Evolutionary conservation across 129 eudicot species (phyloP), one percentile per base, ranked within the genome.

Genomic region (Artemisia annua): DNA sequence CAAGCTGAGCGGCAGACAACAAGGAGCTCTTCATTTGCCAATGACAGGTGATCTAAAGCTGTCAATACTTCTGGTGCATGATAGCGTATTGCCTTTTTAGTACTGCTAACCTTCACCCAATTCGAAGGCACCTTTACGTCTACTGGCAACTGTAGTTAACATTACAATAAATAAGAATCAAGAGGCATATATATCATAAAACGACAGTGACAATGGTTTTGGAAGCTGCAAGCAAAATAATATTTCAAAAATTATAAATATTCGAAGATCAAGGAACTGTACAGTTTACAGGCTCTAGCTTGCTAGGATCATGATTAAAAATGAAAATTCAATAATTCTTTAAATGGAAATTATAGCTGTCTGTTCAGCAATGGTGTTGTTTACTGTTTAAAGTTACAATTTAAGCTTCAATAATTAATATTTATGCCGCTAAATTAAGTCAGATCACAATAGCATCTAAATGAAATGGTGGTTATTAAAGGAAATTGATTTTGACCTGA

Each of bases 81-180:
- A 76, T 94, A 94, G 50, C 99, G 90, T 84, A 88, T 78, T 51
- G 96, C 72, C 84, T 94, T 94, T 80, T 94, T 94, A 3, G 99
- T 94, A 80, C 99, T 90, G 83, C 86, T 94, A 57, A 90, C 91
- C 78, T 90, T 94, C 84, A 94, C 93, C 99, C 99, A 94, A 76
- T 85, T 75, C 39, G 89, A 81, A 70, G 99, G 99, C 49, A 83
- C 97, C 85, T 79, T 84, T 50, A 80, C 85, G 53, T 85, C 85
- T 71, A 66, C 71, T 11, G 99, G 85, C 73, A 94, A 59, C 99
- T 94, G 87, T 82, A 78, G 48, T 49, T 32, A 70, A 48, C 70
- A 20, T 2, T 10, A 28, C 7, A 67, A 17, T 56, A 15, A 67
- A 55, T 84, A 50, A 66, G 57, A 65, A 16, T 35, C 22, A 50